Percentiles rank a stretch among this genome's conserved stretches.
Evolutionary conservation across 2,329 filamentous ascomycete species (phyloP).

Genomic region (Cytospora leucostoma): DNA sequence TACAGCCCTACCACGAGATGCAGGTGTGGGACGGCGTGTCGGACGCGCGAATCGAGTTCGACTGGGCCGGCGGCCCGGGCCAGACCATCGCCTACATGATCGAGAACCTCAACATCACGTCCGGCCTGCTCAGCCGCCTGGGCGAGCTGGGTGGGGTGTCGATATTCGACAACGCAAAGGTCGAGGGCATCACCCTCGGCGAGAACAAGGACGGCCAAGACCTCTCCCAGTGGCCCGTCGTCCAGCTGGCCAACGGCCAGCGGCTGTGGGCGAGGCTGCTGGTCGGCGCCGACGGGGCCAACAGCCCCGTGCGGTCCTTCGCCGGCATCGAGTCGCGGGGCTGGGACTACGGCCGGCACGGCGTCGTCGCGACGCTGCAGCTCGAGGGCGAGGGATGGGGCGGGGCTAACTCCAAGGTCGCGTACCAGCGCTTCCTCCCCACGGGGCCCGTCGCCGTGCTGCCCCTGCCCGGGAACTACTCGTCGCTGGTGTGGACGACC

Average conservation of each 20-base stretch:
- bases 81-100: constrained; percentile 91
- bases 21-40: constrained; percentile 97
- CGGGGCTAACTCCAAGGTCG: constrained; percentile 64
- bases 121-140: constrained; percentile 72
- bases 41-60: constrained; percentile 85
- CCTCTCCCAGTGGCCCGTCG: constrained; percentile 82
- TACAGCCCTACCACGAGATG: constrained; percentile 93
- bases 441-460: constrained; percentile 90
- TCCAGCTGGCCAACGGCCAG: constrained; percentile 69
- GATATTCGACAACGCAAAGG: constrained; percentile 74
- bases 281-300: constrained; percentile 91
- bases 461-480: constrained; percentile 78
- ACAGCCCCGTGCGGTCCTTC: constrained; percentile 88
- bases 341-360: constrained; percentile 92
- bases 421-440: constrained; percentile 94
- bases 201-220: constrained; percentile 68
- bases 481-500: constrained; percentile 93
- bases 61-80: constrained; percentile 60
- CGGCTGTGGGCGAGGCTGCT: constrained; percentile 78
- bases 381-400: constrained; percentile 63
- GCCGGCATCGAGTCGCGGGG: constrained; percentile 82
- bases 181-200: constrained; percentile 79
- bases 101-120: constrained; percentile 88
- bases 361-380: constrained; percentile 84
- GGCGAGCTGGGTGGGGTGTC: constrained; percentile 68